phyloP scores from a whole-genome alignment of 352 stramenopile genomes.

The Phytophthora citrophthora region DNA sequence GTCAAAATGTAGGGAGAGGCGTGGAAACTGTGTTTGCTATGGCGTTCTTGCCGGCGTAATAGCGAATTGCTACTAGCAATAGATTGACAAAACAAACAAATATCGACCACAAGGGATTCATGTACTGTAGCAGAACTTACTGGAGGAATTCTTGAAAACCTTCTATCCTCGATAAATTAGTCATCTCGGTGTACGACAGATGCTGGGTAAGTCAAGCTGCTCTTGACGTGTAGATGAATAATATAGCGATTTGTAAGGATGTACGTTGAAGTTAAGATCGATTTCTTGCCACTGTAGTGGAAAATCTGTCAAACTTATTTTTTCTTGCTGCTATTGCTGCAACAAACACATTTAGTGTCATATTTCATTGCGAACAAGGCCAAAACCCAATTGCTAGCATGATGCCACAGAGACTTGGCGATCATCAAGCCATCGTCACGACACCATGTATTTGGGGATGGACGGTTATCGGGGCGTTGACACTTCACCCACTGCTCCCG shows the following conservation, averaged over 20 bases:
- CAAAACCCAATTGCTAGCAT: slow-evolving; percentile 1
- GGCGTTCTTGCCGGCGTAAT: too few relatives aligned
- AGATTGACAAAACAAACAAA: background rate
- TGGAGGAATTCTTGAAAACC: background rate
- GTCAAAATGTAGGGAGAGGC: background rate
- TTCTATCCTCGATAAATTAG: background rate
- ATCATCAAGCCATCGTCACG: slow-evolving; percentile 26
- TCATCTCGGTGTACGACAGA: slow-evolving; percentile 24
- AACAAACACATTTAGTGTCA: background rate
- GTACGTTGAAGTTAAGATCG: slow-evolving; percentile 22
- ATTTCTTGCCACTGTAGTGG: background rate
- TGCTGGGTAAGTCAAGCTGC: slow-evolving; percentile 2
- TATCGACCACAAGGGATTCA: too few relatives aligned
- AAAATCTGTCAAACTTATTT: too few relatives aligned
- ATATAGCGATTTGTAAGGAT: slow-evolving; percentile 15
- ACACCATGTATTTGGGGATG: slow-evolving; percentile 12
- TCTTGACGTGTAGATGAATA: slow-evolving; percentile 6
- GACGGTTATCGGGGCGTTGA: slow-evolving; percentile 28
- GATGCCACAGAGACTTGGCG: slow-evolving; percentile 7
- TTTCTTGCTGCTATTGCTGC: background rate
- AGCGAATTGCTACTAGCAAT: background rate
- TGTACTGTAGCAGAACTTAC: too few relatives aligned
- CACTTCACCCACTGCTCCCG: slow-evolving; percentile 6
- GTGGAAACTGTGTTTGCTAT: too few relatives aligned
- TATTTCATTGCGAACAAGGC: background rate